phyloP scores from a whole-genome alignment of 140 eudicot species.

The Anethum foeniculum region DNA sequence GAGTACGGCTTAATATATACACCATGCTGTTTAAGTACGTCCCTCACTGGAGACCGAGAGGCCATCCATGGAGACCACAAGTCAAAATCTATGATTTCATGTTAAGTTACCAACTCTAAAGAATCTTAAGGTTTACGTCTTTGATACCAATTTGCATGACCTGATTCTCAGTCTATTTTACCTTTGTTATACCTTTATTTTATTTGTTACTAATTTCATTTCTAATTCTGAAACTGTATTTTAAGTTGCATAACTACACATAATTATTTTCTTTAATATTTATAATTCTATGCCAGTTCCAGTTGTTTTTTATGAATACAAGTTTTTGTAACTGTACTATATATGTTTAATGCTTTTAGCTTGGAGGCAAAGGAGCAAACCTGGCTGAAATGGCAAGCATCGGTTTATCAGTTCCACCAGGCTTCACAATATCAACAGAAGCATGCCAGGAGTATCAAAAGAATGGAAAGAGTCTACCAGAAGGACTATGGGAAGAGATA shows the following conservation, averaged over 20 bases:
- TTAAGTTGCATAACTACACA: background rate
- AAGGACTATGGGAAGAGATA: slow-evolving; percentile 87
- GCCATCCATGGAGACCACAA: background rate
- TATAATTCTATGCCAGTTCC: background rate
- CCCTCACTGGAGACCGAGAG: background rate
- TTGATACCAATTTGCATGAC: background rate
- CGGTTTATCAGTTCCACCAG: slow-evolving; percentile 95
- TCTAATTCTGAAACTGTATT: background rate
- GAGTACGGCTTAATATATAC: background rate
- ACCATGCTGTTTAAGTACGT: background rate
- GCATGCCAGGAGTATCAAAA: slow-evolving; percentile 94
- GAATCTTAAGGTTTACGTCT: background rate
- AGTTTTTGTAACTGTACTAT: background rate
- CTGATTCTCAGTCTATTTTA: background rate
- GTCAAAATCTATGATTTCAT: background rate
- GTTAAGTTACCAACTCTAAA: background rate
- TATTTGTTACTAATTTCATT: background rate
- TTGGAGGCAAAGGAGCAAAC: slow-evolving; percentile 99
- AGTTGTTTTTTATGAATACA: background rate
- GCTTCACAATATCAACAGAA: slow-evolving; percentile 93
- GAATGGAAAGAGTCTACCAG: slow-evolving; percentile 60
- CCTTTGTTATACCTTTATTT: background rate
- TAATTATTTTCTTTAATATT: background rate
- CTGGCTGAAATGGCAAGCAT: slow-evolving; percentile 99
- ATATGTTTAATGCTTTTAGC: slow-evolving; percentile 24